phyloP scores from a whole-genome alignment of 179 eudicot species.

The Monotropa hypopitys region DNA sequence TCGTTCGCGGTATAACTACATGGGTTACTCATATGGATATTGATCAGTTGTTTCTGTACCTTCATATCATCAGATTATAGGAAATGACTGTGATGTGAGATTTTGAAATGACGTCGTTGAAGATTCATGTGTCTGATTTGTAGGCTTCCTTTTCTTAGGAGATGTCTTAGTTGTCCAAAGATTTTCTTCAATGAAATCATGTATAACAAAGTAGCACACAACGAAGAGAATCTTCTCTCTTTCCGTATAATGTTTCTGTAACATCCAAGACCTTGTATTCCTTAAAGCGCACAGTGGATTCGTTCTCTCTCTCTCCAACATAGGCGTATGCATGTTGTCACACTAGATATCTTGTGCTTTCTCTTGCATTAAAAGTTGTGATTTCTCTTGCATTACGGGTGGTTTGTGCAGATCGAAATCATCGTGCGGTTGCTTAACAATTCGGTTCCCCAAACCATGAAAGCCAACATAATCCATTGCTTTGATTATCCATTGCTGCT shows the following conservation, averaged over 20 bases:
- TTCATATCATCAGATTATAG: neutral
- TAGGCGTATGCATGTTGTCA: neutral
- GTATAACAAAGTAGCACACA: neutral
- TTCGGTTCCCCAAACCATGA: neutral
- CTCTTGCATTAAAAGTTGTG: neutral
- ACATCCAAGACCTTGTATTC: neutral
- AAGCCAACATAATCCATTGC: neutral
- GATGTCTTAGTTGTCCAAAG: neutral
- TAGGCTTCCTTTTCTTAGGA: neutral
- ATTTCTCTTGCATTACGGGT: neutral
- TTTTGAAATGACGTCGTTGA: neutral
- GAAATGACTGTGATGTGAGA: neutral
- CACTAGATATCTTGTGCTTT: neutral
- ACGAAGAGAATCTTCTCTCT: neutral
- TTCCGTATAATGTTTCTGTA: neutral
- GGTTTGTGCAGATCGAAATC: neutral
- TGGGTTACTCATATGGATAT: slow-evolving; percentile 62
- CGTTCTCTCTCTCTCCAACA: no score
- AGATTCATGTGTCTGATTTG: neutral
- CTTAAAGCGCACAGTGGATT: no score
- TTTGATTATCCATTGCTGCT: neutral
- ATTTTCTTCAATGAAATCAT: neutral
- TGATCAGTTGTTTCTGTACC: slow-evolving; percentile 12
- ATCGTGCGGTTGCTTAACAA: neutral
- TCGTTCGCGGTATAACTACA: slow-evolving; percentile 66